Percentiles rank a stretch among this genome's conserved stretches.
These are phyloP conservation scores for Vanrija sp. DNA, from an alignment of 1,284 basidiomycete species.

Conservation along the genomic window DNA sequence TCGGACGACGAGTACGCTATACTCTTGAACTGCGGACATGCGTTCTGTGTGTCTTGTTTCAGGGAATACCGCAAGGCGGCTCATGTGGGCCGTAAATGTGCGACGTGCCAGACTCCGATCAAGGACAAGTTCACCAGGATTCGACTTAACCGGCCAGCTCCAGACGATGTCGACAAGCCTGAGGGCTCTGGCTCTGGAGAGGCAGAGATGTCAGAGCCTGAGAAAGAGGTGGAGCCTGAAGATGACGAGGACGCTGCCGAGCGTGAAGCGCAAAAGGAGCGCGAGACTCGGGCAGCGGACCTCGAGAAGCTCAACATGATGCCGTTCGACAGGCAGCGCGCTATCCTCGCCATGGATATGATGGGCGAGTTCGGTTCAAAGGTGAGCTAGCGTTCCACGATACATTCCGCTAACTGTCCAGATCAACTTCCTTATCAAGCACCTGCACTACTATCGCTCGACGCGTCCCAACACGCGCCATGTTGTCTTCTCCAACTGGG, in stretches of 20 bases:
- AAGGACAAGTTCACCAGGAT: not conserved
- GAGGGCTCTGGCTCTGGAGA: not conserved
- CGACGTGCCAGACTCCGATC: constrained; percentile 29
- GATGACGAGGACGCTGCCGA: constrained; percentile 2
- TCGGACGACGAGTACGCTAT: constrained; percentile 37
- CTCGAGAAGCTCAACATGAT: constrained; percentile 30
- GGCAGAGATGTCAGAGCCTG: not conserved
- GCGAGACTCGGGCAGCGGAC: constrained; percentile 17
- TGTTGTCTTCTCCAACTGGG: constrained; percentile 48
- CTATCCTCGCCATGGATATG: constrained; percentile 32
- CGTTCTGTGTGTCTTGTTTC: constrained; percentile 43
- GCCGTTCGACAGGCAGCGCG: constrained; percentile 19
- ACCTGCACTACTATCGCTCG: constrained; percentile 30
- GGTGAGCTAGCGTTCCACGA: constrained; percentile 19
- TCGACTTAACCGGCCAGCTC: constrained; percentile 61
- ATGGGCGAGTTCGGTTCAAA: constrained; percentile 48
- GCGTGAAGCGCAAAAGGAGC: constrained; percentile 13
- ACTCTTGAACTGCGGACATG: constrained; percentile 41
- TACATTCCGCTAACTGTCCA: constrained; percentile 5
- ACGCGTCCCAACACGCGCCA: constrained; percentile 34
- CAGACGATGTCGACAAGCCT: constrained; percentile 30
- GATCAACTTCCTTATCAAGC: constrained; percentile 47
- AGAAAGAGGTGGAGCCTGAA: constrained; percentile 1
- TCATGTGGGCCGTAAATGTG: constrained; percentile 29
- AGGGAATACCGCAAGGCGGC: constrained; percentile 26